Evolutionary conservation across 2,329 filamentous ascomycete species (phyloP), one percentile per base, ranked within the genome.

Genomic region (Clathrospora elynae): DNA sequence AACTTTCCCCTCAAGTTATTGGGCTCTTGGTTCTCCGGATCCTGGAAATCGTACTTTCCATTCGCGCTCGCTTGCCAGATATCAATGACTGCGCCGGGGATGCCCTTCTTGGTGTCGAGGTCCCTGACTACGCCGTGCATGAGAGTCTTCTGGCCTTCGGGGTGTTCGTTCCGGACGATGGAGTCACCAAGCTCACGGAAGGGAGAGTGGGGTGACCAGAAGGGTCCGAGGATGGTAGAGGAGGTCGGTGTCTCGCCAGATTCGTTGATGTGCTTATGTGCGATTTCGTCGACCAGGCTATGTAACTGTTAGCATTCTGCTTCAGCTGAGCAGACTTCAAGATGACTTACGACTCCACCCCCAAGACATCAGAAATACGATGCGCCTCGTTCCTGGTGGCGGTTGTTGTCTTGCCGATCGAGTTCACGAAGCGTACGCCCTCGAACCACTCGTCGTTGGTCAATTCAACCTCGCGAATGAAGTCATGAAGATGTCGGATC

Each of bases 1-100:
- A 89, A 89, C 75, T 88, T 89, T 67, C 86, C 86, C 29, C 86
- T 81, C 28, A 89, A 77, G 76, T 90, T 90, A 78, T 88, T 86
- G 64, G 82, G 81, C 35, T 74, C 73, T 75, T 88, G 85, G 72
- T 82, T 83, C 42, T 84, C 79, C 0, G 84, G 85, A 69, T 89
- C 86, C 71, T 87, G 84, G 77, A 86, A 83, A 64, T 88, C 85
- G 75, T 89, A 89, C 66, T 85, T 83, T 68, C 85, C 86, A 73
- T 88, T 89, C 68, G 84, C 77, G 54, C 81, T 85, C 35, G 86
- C 85, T 67, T 90, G 84, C 86, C 86, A 90, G 75, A 89, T 85
- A 66, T 90, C 87, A 60, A 90, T 82, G 52, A 87, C 83, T 56
- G 85, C 86, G 60, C 77, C 75, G 40, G 78, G 78, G 59, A 90